Percentiles rank a stretch among this genome's conserved stretches.
Evolutionary conservation across 768 basidiomycete genomes (phyloP).

Genomic region (Lactarius trivialis): DNA sequence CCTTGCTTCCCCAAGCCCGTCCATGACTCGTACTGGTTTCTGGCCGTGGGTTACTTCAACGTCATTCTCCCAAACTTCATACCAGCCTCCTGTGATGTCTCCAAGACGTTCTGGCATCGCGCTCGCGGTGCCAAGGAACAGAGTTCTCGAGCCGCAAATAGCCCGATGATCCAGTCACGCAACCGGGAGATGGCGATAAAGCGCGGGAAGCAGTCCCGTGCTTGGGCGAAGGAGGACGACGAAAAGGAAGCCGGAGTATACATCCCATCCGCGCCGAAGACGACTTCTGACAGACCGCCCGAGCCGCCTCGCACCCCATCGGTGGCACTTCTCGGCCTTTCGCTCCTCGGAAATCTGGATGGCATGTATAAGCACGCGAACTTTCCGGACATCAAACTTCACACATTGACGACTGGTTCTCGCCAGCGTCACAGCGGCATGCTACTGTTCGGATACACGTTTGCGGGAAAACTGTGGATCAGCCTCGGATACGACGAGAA

Average conservation of each 20-base stretch:
- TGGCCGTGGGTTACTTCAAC: conserved; percentile 79
- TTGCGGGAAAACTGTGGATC: conserved; percentile 68
- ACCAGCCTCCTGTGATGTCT: conserved; percentile 33
- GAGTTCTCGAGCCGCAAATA: conserved; percentile 58
- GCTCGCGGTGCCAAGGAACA: conserved; percentile 63
- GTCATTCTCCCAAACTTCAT: conserved; percentile 71
- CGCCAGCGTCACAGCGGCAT: conserved; percentile 73
- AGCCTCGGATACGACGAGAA: conserved; percentile 76
- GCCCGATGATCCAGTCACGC: conserved; percentile 52
- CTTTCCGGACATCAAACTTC: conserved; percentile 51
- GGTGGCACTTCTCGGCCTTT: conserved; percentile 65
- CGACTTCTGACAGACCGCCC: conserved; percentile 17
- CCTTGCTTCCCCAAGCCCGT: conserved; percentile 40
- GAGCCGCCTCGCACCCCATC: conserved; percentile 36
- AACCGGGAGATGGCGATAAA: conserved; percentile 59
- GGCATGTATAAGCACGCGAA: conserved; percentile 66
- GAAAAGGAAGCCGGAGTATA: conserved; percentile 43
- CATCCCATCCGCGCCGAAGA: conserved; percentile 27
- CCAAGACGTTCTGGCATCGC: conserved; percentile 65
- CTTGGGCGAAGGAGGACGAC: conserved; percentile 75
- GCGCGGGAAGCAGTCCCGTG: conserved; percentile 52
- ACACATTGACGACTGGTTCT: conserved; percentile 76
- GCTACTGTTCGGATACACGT: conserved; percentile 78
- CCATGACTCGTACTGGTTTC: conserved; percentile 70
- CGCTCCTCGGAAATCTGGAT: conserved; percentile 80